Percentiles rank a stretch among this genome's conserved stretches.
phyloP scores from a whole-genome alignment of 2,329 filamentous ascomycete species.

The Teratosphaeria nubilosa region DNA sequence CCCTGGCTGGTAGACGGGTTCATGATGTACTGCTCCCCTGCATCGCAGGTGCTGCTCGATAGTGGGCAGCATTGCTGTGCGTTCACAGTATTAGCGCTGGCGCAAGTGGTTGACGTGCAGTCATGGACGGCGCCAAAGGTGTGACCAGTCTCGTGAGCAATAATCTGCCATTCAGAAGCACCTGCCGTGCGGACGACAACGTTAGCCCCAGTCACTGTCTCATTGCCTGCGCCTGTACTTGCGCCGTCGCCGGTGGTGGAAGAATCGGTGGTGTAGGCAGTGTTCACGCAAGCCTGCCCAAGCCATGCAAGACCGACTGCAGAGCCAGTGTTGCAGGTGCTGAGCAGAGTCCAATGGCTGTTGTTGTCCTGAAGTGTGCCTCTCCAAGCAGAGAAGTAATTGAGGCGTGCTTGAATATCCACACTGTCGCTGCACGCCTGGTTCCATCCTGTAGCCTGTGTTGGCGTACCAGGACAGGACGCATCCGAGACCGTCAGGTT shows the following conservation, averaged over 20 bases:
- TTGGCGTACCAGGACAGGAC: conserved; percentile 61
- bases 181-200: conserved; percentile 66
- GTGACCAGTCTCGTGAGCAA: conserved; percentile 88
- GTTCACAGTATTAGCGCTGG: conserved; percentile 47
- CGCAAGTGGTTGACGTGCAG: conserved; percentile 61
- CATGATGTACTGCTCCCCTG: conserved; percentile 79
- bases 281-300: conserved; percentile 65
- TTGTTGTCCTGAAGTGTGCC: conserved; percentile 67
- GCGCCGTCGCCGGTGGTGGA: conserved; percentile 28
- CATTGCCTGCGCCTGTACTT: conserved; percentile 38
- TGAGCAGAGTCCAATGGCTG: conserved; percentile 87
- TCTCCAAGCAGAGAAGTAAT: conserved; percentile 82
- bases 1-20: conserved; percentile 72
- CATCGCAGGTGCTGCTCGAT: conserved; percentile 57
- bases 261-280: conserved; percentile 39
- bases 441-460: conserved; percentile 71
- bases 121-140: conserved; percentile 96
- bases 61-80: conserved; percentile 74
- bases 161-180: conserved; percentile 82
- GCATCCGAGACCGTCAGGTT: conserved; percentile 71
- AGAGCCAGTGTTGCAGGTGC: conserved; percentile 67
- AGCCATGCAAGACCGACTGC: conserved; percentile 92
- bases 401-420: conserved; percentile 67
- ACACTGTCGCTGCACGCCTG: conserved; percentile 53
- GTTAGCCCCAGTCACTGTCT: conserved; percentile 76